These are phyloP conservation scores for Ailanthus altissimus DNA, from an alignment of 345 rosid genomes.

Conservation along the genomic window DNA sequence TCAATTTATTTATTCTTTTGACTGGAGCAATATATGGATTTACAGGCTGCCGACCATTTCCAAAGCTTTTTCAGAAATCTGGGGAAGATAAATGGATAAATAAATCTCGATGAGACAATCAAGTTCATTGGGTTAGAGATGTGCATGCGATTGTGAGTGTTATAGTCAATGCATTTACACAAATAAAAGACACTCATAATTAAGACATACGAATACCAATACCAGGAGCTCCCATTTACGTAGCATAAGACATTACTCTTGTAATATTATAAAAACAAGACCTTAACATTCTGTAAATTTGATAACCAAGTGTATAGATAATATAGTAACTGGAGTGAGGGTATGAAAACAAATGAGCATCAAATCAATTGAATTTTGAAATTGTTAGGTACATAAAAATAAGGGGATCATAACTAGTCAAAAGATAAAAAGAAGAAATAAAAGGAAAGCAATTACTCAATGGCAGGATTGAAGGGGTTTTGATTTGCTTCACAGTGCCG, in stretches of 20 bases:
- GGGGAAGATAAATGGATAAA: background rate
- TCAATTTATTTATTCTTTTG: background rate
- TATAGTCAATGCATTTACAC: background rate
- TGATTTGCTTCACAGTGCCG: background rate
- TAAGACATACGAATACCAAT: too few species aligned
- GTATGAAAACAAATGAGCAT: too few species aligned
- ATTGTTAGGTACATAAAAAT: background rate
- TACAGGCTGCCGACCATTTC: background rate
- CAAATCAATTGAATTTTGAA: too few species aligned
- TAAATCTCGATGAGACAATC: background rate
- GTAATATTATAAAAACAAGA: too few species aligned
- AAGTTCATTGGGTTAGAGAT: background rate
- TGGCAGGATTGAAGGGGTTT: slow-evolving; percentile 18
- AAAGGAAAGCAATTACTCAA: background rate
- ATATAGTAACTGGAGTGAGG: too few species aligned
- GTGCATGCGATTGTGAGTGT: slow-evolving; percentile 15
- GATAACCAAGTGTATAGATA: too few species aligned
- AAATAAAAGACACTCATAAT: background rate
- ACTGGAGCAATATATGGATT: background rate
- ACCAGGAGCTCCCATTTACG: too few species aligned
- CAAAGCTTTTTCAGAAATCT: background rate
- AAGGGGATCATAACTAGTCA: background rate
- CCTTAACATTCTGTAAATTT: too few species aligned
- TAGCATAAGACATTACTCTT: too few species aligned
- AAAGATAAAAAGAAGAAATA: background rate